Evolutionary conservation across 2,329 filamentous ascomycete genomes (phyloP).

Genomic region (Xylariaceae sp.): DNA sequence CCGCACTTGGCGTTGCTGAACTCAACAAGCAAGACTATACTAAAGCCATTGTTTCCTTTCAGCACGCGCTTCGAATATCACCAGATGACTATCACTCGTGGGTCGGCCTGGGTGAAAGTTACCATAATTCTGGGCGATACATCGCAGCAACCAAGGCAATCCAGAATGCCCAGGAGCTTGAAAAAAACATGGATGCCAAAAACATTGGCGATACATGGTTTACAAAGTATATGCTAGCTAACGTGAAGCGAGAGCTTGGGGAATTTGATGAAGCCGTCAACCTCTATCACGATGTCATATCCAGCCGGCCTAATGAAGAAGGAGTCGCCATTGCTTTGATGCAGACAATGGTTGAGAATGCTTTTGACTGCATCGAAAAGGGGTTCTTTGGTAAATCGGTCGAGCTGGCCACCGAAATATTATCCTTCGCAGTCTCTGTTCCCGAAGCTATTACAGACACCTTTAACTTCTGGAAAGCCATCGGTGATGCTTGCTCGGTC

Average conservation of each 20-base stretch:
- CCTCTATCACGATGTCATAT: slow-evolving; percentile 77
- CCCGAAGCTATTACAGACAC: slow-evolving; percentile 67
- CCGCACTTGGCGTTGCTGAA: slow-evolving; percentile 90
- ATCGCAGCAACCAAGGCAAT: slow-evolving; percentile 95
- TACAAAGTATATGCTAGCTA: slow-evolving; percentile 94
- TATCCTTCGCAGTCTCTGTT: slow-evolving; percentile 70
- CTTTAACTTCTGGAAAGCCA: slow-evolving; percentile 94
- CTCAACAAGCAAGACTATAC: slow-evolving; percentile 92
- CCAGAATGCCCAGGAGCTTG: slow-evolving; percentile 79
- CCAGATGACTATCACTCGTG: slow-evolving; percentile 93
- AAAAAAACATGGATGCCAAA: slow-evolving; percentile 61
- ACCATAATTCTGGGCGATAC: slow-evolving; percentile 90
- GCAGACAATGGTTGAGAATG: slow-evolving; percentile 85
- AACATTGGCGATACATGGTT: slow-evolving; percentile 83
- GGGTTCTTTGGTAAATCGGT: slow-evolving; percentile 86
- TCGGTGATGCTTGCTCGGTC: slow-evolving; percentile 86
- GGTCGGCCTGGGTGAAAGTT: slow-evolving; percentile 96
- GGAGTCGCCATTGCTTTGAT: slow-evolving; percentile 87
- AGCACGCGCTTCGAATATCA: slow-evolving; percentile 82
- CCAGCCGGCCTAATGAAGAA: slow-evolving; percentile 73
- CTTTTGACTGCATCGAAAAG: slow-evolving; percentile 76
- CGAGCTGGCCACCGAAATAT: slow-evolving; percentile 70
- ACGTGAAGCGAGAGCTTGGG: slow-evolving; percentile 91
- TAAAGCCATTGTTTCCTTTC: slow-evolving; percentile 89
- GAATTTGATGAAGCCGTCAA: slow-evolving; percentile 82